Base-by-base conservation (phyloP, 2,329 filamentous ascomycete genomes). In the Beauveria bassiana region DNA sequence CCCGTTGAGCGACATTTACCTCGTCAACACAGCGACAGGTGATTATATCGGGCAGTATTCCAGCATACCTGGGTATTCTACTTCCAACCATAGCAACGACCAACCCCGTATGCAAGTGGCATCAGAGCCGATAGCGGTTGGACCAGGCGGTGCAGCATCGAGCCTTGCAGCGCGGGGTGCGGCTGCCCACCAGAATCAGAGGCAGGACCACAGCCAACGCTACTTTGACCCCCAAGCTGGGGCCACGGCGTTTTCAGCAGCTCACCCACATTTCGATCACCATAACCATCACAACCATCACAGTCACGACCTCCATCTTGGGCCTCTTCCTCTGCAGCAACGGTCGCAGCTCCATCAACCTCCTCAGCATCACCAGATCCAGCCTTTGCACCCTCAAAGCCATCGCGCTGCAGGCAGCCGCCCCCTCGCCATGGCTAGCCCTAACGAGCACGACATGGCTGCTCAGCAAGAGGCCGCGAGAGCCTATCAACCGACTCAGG, bases 391-490 rank as follows among this genome's bases (percentile, higher is more conserved):
- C n/a, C 51, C 58, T 65, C 50, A 47, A 42, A 40, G 40, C 14
- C 47, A 62, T 24, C 40, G 31, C 28, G 20, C 16, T 9, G 16
- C 45, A 24, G 31, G 47, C 12, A 38, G 46, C 38, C 52, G 51
- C 53, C 10, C 42, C 24, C 28, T 67, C 58, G 70, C 65, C 62
- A 75, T 75, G 74, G 72, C 74, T 43, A 71, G 71, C 18, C 68
- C 71, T 56, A 66, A 67, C 24, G 66, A 70, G 58, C 73, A 78
- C 65, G 81, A 81, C 64, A 73, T 85, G 59, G 78, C 77, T 46
- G 83, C 83, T 58, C 84, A 87, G 71, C 82, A 87, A 71, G 82
- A 81, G 52, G 79, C 85, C 34, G 85, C 85, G 10, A 75, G 80
- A 61, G 79, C 83, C 45, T 87, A 85, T 69, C 79, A 82, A 63